Conservation (phyloP, 129 eudicot genomes). For the Sambucus nigra region DNA sequence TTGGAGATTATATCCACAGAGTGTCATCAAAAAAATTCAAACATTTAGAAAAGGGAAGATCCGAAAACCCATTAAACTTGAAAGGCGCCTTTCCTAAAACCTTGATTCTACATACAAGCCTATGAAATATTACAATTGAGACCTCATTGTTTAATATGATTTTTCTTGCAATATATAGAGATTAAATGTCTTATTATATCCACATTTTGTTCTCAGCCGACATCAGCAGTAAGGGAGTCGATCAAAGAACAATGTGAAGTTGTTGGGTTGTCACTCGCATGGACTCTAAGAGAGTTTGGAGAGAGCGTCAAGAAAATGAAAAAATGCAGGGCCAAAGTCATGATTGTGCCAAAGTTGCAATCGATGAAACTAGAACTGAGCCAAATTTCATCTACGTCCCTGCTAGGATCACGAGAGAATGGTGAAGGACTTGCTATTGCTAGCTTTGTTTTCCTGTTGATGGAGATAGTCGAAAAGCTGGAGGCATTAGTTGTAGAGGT, state of each 20-base stretch:
- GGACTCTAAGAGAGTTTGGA: constrained; percentile 61
- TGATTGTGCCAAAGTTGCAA: constrained; percentile 38
- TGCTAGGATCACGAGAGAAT: constrained; percentile 18
- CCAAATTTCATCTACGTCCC: constrained; percentile 20
- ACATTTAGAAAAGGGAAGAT: no score
- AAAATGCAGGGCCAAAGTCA: constrained; percentile 31
- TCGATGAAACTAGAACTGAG: constrained; percentile 33
- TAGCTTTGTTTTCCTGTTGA: constrained; percentile 41
- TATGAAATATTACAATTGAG: no score
- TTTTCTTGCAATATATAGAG: background rate
- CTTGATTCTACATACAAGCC: no score
- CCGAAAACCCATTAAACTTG: no score
- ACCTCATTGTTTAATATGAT: background rate
- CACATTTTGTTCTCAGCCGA: constrained; percentile 35
- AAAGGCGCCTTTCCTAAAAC: no score
- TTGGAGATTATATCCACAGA: no score
- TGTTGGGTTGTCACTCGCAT: constrained; percentile 26
- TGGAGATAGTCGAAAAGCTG: constrained; percentile 50
- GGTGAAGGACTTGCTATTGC: constrained; percentile 48
- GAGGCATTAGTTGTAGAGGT: constrained; percentile 49
- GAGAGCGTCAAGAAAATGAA: constrained; percentile 52
- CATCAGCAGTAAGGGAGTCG: constrained; percentile 21
- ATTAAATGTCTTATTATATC: background rate
- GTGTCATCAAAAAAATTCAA: no score
- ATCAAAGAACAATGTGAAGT: constrained; percentile 52